Evolutionary conservation across 441 rosid genomes (phyloP).

Genomic region (Pelargonium fulgidum): DNA sequence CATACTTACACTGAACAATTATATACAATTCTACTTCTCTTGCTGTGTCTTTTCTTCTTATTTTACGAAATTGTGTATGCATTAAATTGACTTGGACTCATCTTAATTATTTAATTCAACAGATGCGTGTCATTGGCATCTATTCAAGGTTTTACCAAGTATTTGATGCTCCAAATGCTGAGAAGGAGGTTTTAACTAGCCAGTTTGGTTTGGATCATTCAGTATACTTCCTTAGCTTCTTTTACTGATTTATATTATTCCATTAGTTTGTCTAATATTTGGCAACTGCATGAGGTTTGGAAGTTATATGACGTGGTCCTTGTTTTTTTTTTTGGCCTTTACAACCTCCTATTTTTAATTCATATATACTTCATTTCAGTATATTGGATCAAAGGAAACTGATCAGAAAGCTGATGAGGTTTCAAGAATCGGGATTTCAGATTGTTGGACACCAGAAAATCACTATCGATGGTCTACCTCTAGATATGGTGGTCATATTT

Average conservation of each 20-base stretch:
- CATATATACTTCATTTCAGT: slow-evolving; percentile 34
- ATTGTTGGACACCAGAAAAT: slow-evolving; percentile 97
- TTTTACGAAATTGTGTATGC: neutral
- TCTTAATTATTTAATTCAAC: slow-evolving; percentile 19
- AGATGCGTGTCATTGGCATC: slow-evolving; percentile 74
- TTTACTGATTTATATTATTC: slow-evolving; percentile 13
- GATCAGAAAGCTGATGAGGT: slow-evolving; percentile 82
- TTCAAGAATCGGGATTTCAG: slow-evolving; percentile 52
- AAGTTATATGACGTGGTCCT: neutral
- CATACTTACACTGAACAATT: too few relatives aligned
- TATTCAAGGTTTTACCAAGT: slow-evolving; percentile 78
- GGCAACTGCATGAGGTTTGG: slow-evolving; percentile 9
- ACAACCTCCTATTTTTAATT: slow-evolving; percentile 14
- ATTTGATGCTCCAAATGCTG: slow-evolving; percentile 83
- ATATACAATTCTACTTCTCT: neutral
- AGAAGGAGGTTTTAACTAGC: slow-evolving; percentile 76
- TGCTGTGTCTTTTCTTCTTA: neutral
- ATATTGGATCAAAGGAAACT: slow-evolving; percentile 75
- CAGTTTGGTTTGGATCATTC: slow-evolving; percentile 68
- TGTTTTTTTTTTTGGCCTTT: slow-evolving; percentile 8
- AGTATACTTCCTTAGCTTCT: slow-evolving; percentile 36
- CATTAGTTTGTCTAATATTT: neutral
- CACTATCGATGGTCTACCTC: slow-evolving; percentile 84
- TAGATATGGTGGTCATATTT: slow-evolving; percentile 73
- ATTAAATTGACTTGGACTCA: neutral